Evolutionary conservation across 352 stramenopile species (phyloP).

Genomic region (Phytophthora sansomeana): DNA sequence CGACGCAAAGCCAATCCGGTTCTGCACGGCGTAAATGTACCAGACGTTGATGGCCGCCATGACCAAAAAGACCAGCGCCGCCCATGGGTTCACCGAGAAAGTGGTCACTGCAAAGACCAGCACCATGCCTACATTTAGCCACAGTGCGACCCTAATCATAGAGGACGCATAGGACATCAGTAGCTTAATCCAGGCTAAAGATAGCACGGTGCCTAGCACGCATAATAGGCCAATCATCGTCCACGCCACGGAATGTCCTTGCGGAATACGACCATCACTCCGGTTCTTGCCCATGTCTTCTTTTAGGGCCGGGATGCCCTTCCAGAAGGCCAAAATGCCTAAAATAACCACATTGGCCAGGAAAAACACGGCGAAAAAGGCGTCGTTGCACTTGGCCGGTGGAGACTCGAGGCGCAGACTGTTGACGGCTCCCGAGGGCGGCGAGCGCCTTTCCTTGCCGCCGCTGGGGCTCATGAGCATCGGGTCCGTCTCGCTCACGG

Average conservation of each 20-base stretch:
- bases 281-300: constrained; percentile 43
- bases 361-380: constrained; percentile 77
- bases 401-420: constrained; percentile 71
- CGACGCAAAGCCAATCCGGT: constrained; percentile 84
- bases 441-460: constrained; percentile 41
- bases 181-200: constrained; percentile 79
- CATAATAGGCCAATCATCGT: constrained; percentile 61
- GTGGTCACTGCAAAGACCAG: constrained; percentile 68
- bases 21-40: constrained; percentile 83
- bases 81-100: constrained; percentile 71
- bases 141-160: constrained; percentile 86
- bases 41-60: constrained; percentile 83
- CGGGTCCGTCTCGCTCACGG: constrained; percentile 73
- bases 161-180: constrained; percentile 76
- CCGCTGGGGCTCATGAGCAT: constrained; percentile 68
- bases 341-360: constrained; percentile 67
- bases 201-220: constrained; percentile 59
- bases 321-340: constrained; percentile 70
- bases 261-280: constrained; percentile 31
- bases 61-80: constrained; percentile 62
- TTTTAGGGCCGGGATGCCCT: constrained; percentile 66
- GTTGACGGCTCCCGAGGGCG: constrained; percentile 42
- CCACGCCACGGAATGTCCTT: constrained; percentile 61
- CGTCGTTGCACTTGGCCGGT: constrained; percentile 76
- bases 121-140: constrained; percentile 81